These are phyloP conservation scores for Fusarium fujikuroi DNA, from an alignment of 2,329 filamentous ascomycete species.

Conservation along the genomic window DNA sequence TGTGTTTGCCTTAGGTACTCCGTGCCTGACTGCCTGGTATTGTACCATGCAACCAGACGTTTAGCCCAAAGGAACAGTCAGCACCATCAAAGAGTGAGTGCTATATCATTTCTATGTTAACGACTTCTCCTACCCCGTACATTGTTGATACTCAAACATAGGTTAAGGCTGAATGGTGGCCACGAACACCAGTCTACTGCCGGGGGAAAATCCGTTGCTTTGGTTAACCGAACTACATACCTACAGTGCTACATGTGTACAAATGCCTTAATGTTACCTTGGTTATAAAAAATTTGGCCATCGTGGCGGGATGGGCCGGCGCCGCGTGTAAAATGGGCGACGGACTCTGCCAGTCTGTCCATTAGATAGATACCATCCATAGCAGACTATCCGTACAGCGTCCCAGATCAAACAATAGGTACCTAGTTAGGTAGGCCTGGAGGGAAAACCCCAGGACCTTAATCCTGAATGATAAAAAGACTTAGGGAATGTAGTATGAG, in stretches of 20 bases:
- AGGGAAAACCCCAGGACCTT: too few relatives aligned
- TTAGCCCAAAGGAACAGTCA: neutral
- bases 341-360: neutral
- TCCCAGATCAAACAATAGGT: neutral
- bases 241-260: neutral
- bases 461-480: too few relatives aligned
- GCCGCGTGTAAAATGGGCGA: constrained; percentile 17
- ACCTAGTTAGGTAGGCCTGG: neutral
- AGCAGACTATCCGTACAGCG: neutral
- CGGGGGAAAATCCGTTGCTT: neutral
- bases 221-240: neutral
- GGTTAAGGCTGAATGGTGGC: neutral
- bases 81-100: neutral
- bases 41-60: neutral
- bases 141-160: neutral
- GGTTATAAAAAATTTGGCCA: constrained; percentile 2
- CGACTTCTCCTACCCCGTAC: neutral
- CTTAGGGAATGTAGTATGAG: too few relatives aligned
- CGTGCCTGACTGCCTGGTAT: neutral
- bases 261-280: constrained; percentile 1
- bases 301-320: constrained; percentile 32
- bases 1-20: neutral
- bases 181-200: neutral
- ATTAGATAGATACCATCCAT: neutral
- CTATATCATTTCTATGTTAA: neutral